These are phyloP conservation scores for Penicillium canariense DNA, from an alignment of 495 filamentous ascomycete genomes.

Conservation along the genomic window DNA sequence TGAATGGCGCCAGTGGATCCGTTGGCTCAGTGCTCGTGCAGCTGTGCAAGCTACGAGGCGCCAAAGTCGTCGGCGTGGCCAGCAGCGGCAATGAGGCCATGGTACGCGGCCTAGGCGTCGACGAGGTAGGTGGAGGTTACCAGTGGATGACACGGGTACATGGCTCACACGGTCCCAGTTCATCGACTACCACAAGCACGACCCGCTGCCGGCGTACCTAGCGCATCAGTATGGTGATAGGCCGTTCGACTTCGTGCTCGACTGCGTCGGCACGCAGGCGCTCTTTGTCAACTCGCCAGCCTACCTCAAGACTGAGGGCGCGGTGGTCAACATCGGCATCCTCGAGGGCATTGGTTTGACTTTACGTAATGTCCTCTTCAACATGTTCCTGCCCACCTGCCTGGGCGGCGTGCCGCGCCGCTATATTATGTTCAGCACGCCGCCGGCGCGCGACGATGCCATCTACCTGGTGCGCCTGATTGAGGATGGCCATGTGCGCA, in stretches of 20 bases:
- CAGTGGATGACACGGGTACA: neutral
- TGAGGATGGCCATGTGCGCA: constrained; percentile 27
- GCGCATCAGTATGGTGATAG: constrained; percentile 22
- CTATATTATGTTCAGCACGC: constrained; percentile 33
- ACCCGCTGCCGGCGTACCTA: constrained; percentile 24
- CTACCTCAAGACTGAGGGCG: constrained; percentile 36
- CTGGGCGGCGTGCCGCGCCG: constrained; percentile 37
- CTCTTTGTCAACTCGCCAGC: constrained; percentile 29
- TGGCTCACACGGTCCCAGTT: constrained; percentile 22
- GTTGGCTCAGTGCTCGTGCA: constrained; percentile 22
- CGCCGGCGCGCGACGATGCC: constrained; percentile 20
- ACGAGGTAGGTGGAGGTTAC: constrained; percentile 16
- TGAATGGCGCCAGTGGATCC: constrained; percentile 30
- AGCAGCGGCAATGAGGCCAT: constrained; percentile 26
- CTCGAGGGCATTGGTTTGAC: constrained; percentile 23
- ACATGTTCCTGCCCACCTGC: constrained; percentile 30
- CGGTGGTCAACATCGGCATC: constrained; percentile 37
- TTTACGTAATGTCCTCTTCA: constrained; percentile 26
- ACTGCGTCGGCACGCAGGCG: constrained; percentile 34
- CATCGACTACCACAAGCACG: constrained; percentile 34
- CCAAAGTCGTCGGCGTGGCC: constrained; percentile 23
- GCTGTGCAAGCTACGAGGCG: constrained; percentile 25
- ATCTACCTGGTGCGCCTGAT: constrained; percentile 25
- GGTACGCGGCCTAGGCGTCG: constrained; percentile 23
- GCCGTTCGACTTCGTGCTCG: constrained; percentile 39